Base-by-base conservation (phyloP, 176 grass and related monocot species). In the Panicum miliaceum region DNA sequence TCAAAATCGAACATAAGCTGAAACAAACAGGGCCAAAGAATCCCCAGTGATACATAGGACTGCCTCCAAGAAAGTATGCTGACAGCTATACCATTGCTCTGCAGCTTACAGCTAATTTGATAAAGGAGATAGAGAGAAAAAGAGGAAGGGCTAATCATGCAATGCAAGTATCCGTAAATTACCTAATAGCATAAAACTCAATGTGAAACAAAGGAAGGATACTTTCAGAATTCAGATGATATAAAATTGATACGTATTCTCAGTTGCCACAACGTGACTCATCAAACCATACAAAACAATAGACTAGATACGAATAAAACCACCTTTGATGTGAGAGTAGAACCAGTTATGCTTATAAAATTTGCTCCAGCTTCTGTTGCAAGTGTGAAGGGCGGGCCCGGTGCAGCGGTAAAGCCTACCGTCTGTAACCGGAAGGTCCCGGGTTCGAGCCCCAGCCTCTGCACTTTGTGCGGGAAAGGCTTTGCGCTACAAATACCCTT, bases 331-430 rank as follows among this genome's bases (percentile, higher is more conserved):
- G 89, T 95, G 56, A 98, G 89, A 76, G 91, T 88, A 59, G 95
- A 98, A 88, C 91, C 91, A 57, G 92, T 95, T 73, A 98, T 88
- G 80, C 87, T 95, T 53, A 97, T 91, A 89, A 97, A 97, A 85
- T 94, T 97, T 83, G 95, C 90, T 88, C 92, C 95, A 86, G 95
- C 89, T 94, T 95, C 95, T 63, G 95, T 98, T 78, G n/a, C n/a
- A n/a, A n/a, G n/a, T n/a, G n/a, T n/a, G n/a, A n/a, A n/a, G n/a
- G n/a, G n/a, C n/a, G n/a, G n/a, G n/a, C n/a, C n/a, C n/a, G n/a
- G n/a, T n/a, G n/a, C n/a, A n/a, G n/a, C n/a, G n/a, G n/a, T n/a
- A n/a, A n/a, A n/a, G n/a, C n/a, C n/a, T n/a, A n/a, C n/a, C n/a
- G n/a, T n/a, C n/a, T n/a, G n/a, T n/a, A n/a, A n/a, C n/a, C n/a